These are phyloP conservation scores for Lipomyces spencermartinsiae DNA, from an alignment of 805 yeast species.

Conservation along the genomic window DNA sequence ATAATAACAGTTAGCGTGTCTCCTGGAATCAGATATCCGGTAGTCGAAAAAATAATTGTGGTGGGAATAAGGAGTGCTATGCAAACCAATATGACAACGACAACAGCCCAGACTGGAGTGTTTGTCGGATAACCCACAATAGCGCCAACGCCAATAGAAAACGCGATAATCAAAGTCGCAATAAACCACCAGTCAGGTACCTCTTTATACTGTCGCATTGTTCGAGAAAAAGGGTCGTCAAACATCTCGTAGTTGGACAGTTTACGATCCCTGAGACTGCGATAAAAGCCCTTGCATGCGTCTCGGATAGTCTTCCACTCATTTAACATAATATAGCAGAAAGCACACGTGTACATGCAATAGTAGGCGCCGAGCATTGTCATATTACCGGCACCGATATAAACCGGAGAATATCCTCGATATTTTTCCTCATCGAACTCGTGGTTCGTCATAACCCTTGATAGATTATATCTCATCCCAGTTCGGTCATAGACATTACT, in stretches of 20 bases:
- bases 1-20: constrained; percentile 44
- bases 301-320: constrained; percentile 60
- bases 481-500: constrained; percentile 22
- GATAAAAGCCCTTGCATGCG: constrained; percentile 63
- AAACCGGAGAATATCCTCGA: constrained; percentile 66
- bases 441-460: constrained; percentile 40
- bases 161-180: constrained; percentile 53
- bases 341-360: constrained; percentile 62
- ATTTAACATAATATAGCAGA: constrained; percentile 69
- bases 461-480: constrained; percentile 23
- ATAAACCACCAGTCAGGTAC: constrained; percentile 55
- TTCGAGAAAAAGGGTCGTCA: constrained; percentile 23
- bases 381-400: constrained; percentile 51
- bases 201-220: constrained; percentile 63
- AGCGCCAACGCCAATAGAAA: constrained; percentile 43
- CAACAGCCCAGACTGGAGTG: constrained; percentile 68
- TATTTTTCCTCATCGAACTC: constrained; percentile 56
- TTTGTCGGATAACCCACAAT: constrained; percentile 46
- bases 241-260: constrained; percentile 64
- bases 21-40: constrained; percentile 64
- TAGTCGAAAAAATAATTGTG: constrained; percentile 65
- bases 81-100: constrained; percentile 61
- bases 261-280: constrained; percentile 48
- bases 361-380: constrained; percentile 47
- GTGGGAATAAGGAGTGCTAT: constrained; percentile 64